Evolutionary conservation across 805 yeast species (phyloP), one percentile per base, ranked within the genome.

Genomic region (Nakazawaea populi): DNA sequence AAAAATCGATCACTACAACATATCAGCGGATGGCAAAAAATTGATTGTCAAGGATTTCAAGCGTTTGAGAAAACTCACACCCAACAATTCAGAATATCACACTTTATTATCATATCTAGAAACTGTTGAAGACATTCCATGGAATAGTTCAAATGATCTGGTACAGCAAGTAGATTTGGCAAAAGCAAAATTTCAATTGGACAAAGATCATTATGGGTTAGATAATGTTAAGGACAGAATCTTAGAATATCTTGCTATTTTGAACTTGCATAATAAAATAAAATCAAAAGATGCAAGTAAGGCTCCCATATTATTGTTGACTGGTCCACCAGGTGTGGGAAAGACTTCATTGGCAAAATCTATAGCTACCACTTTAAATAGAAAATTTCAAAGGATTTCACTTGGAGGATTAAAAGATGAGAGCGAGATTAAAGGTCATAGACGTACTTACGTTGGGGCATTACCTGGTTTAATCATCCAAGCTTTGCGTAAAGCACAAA

Each of bases 301-400:
- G 60, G 79, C 95, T 1, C 96, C 96, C 6, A 89, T 89, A 42
- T 66, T 89, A 41, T 72, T 89, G 65, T 74, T 89, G 52, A 89
- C 88, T 5, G 97, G 96, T 0, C 96, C 96, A 9, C 97, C 96
- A 0, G 97, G 97, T 37, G 94, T 89, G 11, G 97, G 97, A 31
- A 89, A 89, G 64, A 89, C 97, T 0, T 85, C 94, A 1, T 71
- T 89, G 51, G 96, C 96, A 4, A 82, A 82, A 60, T 86, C 95
- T 0, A 80, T 89, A 45, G 96, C 96, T 1, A 68, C 73, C 9
- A 80, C 92, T 5, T 67, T 89, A 51, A 84, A 87, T 0, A 75
- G 95, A 44, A 79, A 81, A 53, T 85, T 88, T 64, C 92, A 88
- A 63, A 73, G 96, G 41, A 75, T 89, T 14, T 86, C 95, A 2